Base-by-base conservation (phyloP, 1,284 basidiomycete genomes). In the Caloboletus firmus region DNA sequence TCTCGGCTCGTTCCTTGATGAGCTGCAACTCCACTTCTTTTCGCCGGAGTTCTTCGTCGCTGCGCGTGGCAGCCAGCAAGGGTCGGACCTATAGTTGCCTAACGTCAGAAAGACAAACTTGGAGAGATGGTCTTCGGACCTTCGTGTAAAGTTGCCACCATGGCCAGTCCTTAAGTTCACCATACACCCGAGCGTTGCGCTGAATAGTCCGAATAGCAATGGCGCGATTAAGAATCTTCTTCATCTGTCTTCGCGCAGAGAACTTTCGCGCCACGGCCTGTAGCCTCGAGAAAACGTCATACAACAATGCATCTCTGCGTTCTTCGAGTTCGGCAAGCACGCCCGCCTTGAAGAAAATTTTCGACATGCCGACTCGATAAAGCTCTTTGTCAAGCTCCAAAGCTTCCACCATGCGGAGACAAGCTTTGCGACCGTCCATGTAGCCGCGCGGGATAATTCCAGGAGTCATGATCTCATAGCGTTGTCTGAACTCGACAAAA, bases 61-160 rank as follows among this genome's bases (percentile, higher is more conserved):
- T 90, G 22, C 94, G 79, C 2, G 96, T 98, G 1, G 95, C 96
- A 17, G 92, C 91, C 12, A 99, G 81, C 13, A 99, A 72, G 0
- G 97, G 97, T 43, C 95, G 88, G 24, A 99, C 84, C 87, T 90
- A 59, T 3, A 45, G 56, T 45, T 32, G n/a, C 42, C 22, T 58
- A 45, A 43, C 2, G 37, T 41, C 39, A 64, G 44, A 17, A 49
- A 32, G 18, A n/a, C 45, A 30, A 35, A 3, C 31, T 10, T 0
- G 24, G 41, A 49, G 39, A 24, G 42, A 51, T 28, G 15, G 26
- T 26, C 17, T 18, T 49, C 59, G 62, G 58, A 85, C 85, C 81
- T 95, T 97, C 17, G 92, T 95, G 71, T 97, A 99, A 17, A 99
- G 80, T 61, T 95, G 91, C 97, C 97, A 99, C 97, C 97, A 99